phyloP scores from a whole-genome alignment of 352 stramenopile species.

The Phytophthora pseudosyringae region DNA sequence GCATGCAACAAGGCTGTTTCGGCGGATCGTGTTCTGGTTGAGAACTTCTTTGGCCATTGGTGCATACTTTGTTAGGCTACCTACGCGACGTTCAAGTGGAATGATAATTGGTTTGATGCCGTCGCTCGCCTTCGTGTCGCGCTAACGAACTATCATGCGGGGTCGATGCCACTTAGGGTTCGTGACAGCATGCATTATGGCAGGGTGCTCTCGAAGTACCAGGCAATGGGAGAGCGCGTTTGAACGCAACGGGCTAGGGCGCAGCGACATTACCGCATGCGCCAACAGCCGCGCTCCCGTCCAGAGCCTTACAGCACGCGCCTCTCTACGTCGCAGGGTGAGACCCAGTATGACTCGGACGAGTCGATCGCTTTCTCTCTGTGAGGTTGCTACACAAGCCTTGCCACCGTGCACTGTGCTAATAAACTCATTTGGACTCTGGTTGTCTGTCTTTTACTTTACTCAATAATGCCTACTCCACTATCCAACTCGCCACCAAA shows the following conservation, averaged over 20 bases:
- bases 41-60: conserved; percentile 34
- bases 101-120: not conserved
- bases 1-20: conserved; percentile 23
- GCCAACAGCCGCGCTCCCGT: too few species aligned
- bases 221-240: conserved; percentile 11
- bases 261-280: too few species aligned
- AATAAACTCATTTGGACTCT: too few species aligned
- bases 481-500: too few species aligned
- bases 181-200: conserved; percentile 6
- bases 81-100: conserved; percentile 30
- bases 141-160: conserved; percentile 31
- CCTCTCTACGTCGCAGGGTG: too few species aligned
- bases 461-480: too few species aligned
- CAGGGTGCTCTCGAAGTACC: conserved; percentile 19
- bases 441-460: too few species aligned
- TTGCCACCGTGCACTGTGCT: too few species aligned
- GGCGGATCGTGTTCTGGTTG: conserved; percentile 32
- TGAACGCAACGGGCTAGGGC: conserved; percentile 3
- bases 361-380: too few species aligned
- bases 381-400: too few species aligned
- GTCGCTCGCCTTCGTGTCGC: conserved; percentile 1
- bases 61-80: conserved; percentile 27
- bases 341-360: too few species aligned
- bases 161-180: conserved; percentile 15
- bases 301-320: too few species aligned